Base-by-base conservation (phyloP, 768 basidiomycete species). In the Suillus plorans region DNA sequence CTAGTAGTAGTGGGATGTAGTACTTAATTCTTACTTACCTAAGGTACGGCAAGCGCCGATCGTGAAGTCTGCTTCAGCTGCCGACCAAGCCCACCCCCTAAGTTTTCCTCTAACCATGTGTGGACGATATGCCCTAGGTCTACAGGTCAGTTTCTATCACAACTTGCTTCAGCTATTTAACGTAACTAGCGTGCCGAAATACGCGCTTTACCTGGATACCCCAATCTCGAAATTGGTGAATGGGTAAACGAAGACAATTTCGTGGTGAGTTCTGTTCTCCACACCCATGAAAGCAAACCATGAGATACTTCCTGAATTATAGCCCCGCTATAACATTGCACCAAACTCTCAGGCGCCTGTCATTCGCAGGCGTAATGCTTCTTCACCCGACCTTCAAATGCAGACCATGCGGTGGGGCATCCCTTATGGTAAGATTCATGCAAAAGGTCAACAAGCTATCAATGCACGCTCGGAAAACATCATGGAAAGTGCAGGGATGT, bases 391-490 rank as follows among this genome's bases (percentile, higher is more conserved):
- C 14, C 76, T 88, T 22, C 78, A 90, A 28, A 73, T 96, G 67
- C 91, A 93, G 42, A 89, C 90, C 0, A 94, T 94, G 93, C 89
- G 84, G 64, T 98, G 95, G 95, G 95, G 96, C 8, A 80, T 96
- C 1, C 93, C 92, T 72, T 80, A 84, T 62, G 76, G 79, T 45
- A 92, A 95, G 67, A 86, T 89, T 66, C 6, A 56, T 7, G 52
- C 56, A 52, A 85, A 84, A 59, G 80, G 81, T 0, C 77, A 95
- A 49, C 92, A 85, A 69, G 97, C 96, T 0, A 97, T 92, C 66
- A 99, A 99, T 68, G 95, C 96, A 0, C 87, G 95, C 22, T 82
- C 88, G 2, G 97, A 99, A 76, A 90, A 88, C 61, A 80, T 99
- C 37, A 72, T 88, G 7, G 85, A 89, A 56, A 85, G 89, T 25